A percentile compares a stretch with the other conserved stretches of the same genome.
Evolutionary conservation across 768 basidiomycete species (phyloP).

Genomic region (Termitomyces sp.): DNA sequence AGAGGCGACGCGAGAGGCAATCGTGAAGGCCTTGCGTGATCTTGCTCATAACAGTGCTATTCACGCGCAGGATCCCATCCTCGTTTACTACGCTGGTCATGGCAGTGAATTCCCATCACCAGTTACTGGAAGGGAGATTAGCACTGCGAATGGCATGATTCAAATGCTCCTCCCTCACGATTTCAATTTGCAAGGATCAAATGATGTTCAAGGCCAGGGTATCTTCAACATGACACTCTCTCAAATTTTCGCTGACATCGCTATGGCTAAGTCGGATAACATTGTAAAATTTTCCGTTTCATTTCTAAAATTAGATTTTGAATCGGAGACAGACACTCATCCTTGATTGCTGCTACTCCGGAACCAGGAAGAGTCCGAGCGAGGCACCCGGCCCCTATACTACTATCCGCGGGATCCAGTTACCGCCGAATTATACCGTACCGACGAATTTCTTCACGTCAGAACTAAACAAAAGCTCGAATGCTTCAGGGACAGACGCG

Average conservation of each 20-base stretch:
- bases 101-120: neutral
- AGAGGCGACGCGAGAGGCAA: neutral
- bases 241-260: neutral
- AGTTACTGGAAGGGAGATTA: neutral
- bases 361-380: no score
- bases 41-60: neutral
- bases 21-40: neutral
- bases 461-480: no score
- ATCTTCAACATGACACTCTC: conserved; percentile 1
- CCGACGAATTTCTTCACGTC: no score
- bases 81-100: conserved; percentile 13
- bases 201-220: neutral
- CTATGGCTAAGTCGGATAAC: conserved; percentile 4
- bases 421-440: no score
- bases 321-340: conserved; percentile 12
- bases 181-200: no score
- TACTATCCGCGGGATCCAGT: no score
- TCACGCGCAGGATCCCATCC: neutral
- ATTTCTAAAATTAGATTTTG: no score
- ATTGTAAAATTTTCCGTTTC: no score
- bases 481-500: no score
- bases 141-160: neutral
- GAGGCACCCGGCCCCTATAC: no score
- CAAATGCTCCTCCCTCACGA: conserved; percentile 4
- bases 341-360: conserved; percentile 8